A percentile compares a stretch with the other conserved stretches of the same genome.
These are phyloP conservation scores for Protomyces inouyei DNA, from an alignment of 1,139 yeast species.

Conservation along the genomic window DNA sequence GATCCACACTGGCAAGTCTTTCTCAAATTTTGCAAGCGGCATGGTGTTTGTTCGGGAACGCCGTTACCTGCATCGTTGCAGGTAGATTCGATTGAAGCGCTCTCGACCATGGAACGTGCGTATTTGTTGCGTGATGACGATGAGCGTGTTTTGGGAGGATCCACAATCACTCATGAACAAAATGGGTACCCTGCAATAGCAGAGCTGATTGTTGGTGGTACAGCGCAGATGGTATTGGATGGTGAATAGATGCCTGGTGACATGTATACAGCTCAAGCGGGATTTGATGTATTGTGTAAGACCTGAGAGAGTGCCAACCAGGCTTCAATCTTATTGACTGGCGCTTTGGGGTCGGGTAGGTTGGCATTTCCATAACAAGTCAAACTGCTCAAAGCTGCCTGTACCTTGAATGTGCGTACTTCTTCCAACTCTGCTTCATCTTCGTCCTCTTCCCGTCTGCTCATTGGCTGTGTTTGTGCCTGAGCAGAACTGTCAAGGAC, in stretches of 20 bases:
- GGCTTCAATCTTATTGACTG: neutral
- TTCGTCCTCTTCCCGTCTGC: neutral
- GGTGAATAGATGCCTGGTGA: neutral
- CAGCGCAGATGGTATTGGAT: neutral
- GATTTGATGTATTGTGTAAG: neutral
- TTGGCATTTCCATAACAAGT: conserved; percentile 3
- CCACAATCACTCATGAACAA: neutral
- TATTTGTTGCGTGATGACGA: neutral
- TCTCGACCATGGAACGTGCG: neutral
- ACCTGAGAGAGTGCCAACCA: conserved; percentile 17
- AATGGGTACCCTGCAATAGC: neutral
- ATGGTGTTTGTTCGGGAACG: neutral
- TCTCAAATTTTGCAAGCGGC: conserved; percentile 7
- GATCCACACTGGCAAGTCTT: conserved; percentile 10
- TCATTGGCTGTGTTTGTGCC: neutral
- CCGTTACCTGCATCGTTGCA: neutral
- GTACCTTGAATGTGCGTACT: conserved; percentile 3
- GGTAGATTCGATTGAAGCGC: neutral
- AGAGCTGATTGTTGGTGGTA: neutral
- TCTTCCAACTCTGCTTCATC: conserved; percentile 20
- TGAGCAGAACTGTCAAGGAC: neutral
- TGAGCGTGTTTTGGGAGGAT: neutral
- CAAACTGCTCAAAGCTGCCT: neutral
- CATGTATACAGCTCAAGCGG: neutral
- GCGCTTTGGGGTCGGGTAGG: neutral